Evolutionary conservation across 1,284 basidiomycete genomes (phyloP).

Genomic region (Calocybe gambosa): DNA sequence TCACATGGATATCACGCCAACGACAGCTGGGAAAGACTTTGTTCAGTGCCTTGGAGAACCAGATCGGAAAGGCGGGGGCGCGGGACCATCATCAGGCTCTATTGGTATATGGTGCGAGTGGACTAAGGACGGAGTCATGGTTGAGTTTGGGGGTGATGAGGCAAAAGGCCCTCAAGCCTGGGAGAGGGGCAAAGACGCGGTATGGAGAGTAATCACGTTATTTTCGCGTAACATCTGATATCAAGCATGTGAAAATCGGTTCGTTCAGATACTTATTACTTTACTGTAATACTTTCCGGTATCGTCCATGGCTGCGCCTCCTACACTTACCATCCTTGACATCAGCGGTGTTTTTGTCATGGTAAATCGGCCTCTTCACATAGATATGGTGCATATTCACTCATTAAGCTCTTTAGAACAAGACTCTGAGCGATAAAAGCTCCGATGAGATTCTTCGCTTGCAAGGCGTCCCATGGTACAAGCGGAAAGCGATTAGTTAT

Average conservation of each 20-base stretch:
- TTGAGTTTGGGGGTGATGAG: slow-evolving; percentile 75
- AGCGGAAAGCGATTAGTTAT: slow-evolving; percentile 45
- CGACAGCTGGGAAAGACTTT: slow-evolving; percentile 71
- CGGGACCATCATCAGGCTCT: slow-evolving; percentile 74
- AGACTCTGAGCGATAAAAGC: slow-evolving; percentile 44
- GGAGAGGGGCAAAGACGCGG: slow-evolving; percentile 76
- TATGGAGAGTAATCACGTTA: slow-evolving; percentile 69
- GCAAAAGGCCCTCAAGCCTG: slow-evolving; percentile 76
- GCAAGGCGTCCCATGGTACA: slow-evolving; percentile 60
- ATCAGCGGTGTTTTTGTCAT: slow-evolving; percentile 45
- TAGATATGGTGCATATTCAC: slow-evolving; percentile 24
- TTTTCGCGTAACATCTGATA: slow-evolving; percentile 38
- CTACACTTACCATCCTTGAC: slow-evolving; percentile 43
- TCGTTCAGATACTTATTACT: no score
- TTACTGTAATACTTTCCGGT: no score
- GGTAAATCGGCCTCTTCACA: slow-evolving; percentile 29
- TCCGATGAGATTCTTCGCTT: slow-evolving; percentile 52
- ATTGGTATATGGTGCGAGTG: slow-evolving; percentile 92
- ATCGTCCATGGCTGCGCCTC: slow-evolving; percentile 31
- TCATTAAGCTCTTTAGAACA: slow-evolving; percentile 36
- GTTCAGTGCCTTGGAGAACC: slow-evolving; percentile 76
- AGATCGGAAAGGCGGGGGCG: slow-evolving; percentile 78
- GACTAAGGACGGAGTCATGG: slow-evolving; percentile 73
- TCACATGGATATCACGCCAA: slow-evolving; percentile 38
- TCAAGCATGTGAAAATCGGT: no score